phyloP scores from a whole-genome alignment of 2,329 filamentous ascomycete species.

The Orbilia quercus region DNA sequence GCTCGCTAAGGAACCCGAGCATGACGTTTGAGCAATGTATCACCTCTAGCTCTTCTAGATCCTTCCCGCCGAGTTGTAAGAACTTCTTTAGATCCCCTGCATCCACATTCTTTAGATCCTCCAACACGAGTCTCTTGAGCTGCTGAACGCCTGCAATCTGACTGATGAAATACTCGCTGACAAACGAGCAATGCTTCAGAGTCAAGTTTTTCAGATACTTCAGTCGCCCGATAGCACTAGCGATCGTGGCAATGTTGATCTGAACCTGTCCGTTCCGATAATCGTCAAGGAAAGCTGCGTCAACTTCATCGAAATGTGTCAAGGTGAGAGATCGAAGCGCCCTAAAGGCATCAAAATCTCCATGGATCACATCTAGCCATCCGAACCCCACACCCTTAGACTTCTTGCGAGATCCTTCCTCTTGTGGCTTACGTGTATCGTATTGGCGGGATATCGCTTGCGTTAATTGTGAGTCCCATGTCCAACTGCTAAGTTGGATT shows the following conservation, averaged over 20 bases:
- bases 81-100: conserved; percentile 26
- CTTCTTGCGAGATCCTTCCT: conserved; percentile 9
- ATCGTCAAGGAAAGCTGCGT: background rate
- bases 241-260: conserved; percentile 30
- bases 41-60: conserved; percentile 38
- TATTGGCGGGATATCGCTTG: conserved; percentile 28
- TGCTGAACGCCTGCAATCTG: conserved; percentile 36
- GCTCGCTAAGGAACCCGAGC: conserved; percentile 29
- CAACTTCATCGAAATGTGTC: conserved; percentile 18
- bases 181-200: conserved; percentile 25
- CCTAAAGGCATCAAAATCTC: conserved; percentile 36
- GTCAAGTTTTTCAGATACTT: conserved; percentile 44
- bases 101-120: conserved; percentile 12
- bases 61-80: conserved; percentile 23
- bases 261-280: conserved; percentile 1
- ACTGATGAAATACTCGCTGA: conserved; percentile 38
- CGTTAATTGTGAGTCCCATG: conserved; percentile 30
- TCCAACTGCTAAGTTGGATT: conserved; percentile 28
- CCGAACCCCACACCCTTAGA: conserved; percentile 16
- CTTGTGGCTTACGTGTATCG: conserved; percentile 5
- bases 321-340: conserved; percentile 31
- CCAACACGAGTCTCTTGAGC: conserved; percentile 24
- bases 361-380: conserved; percentile 39
- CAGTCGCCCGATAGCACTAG: conserved; percentile 27
- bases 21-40: conserved; percentile 24